Evolutionary conservation across 352 stramenopile species (phyloP).

Genomic region (Phytophthora hibernalis): DNA sequence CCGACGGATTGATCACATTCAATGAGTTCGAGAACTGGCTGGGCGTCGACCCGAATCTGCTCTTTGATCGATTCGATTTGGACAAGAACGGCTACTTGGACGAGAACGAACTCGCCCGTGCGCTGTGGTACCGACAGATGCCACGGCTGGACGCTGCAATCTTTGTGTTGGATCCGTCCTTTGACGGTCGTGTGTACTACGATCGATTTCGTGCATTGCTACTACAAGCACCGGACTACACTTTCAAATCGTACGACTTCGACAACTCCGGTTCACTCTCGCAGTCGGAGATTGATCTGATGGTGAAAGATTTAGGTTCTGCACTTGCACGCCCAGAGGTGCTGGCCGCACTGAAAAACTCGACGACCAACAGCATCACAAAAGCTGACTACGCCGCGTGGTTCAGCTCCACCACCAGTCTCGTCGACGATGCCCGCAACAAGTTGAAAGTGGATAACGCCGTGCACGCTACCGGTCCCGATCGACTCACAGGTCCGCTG

Average conservation of each 20-base stretch:
- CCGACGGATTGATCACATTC: conserved; percentile 68
- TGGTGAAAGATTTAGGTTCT: conserved; percentile 69
- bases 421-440: conserved; percentile 59
- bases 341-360: conserved; percentile 49
- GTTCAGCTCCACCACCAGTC: conserved; percentile 70
- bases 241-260: conserved; percentile 82
- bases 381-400: conserved; percentile 62
- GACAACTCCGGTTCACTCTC: conserved; percentile 64
- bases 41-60: conserved; percentile 71
- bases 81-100: conserved; percentile 89
- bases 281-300: conserved; percentile 67
- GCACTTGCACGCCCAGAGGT: conserved; percentile 50
- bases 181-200: conserved; percentile 87
- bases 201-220: conserved; percentile 58
- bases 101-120: conserved; percentile 79
- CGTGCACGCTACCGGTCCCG: conserved; percentile 90
- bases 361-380: conserved; percentile 44
- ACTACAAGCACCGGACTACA: conserved; percentile 53
- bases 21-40: conserved; percentile 77
- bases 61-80: conserved; percentile 86
- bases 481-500: conserved; percentile 91
- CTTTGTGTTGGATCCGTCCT: conserved; percentile 81
- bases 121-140: conserved; percentile 75
- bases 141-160: conserved; percentile 69
- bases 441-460: conserved; percentile 93